Evolutionary conservation across 129 eudicot genomes (phyloP), one percentile per base, ranked within the genome.

Genomic region (Mikania micrantha): DNA sequence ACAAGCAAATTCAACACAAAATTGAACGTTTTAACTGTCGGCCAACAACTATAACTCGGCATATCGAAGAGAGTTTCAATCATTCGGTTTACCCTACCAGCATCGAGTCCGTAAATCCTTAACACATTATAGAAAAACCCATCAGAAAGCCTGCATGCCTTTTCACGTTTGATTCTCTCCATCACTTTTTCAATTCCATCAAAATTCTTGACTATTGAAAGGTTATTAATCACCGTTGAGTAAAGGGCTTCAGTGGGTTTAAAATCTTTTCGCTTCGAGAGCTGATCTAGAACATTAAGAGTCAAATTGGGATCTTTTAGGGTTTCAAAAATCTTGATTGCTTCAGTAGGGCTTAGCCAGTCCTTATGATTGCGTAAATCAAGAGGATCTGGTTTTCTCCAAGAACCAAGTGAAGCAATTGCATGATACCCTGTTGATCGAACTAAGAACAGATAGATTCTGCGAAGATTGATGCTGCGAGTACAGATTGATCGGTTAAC

Each of bases 311-410:
- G 95, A 66, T 88, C 82, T 78, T 77, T 75, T 59, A 84, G 80
- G 59, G 72, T 63, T 64, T 81, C 84, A 67, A 91, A 88, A 31
- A 91, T 78, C 64, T 83, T 74, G 81, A 82, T 48, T 47, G 75
- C 87, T 74, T 91, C 88, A 41, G 74, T 79, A 35, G 80, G 88
- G 84, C 96, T 85, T 77, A 88, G 62, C 98, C 98, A 88, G 77
- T 91, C 98, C 83, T 81, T 90, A 67, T 90, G 90, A 49, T 69
- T 70, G 53, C 71, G 60, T 72, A 85, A 64, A 48, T 80, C 82
- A 66, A 70, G 39, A 4, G 50, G 66, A 67, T 66, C 45, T 4
- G 70, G 60, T 24, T 57, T 78, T 54, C 9, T 79, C 9, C 50
- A 53, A 1, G 84, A 32, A 4, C 41, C 19, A 34, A 74, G 65